Base-by-base conservation (phyloP, 164 flowering plant genomes). In the Hamamelis virginiana region DNA sequence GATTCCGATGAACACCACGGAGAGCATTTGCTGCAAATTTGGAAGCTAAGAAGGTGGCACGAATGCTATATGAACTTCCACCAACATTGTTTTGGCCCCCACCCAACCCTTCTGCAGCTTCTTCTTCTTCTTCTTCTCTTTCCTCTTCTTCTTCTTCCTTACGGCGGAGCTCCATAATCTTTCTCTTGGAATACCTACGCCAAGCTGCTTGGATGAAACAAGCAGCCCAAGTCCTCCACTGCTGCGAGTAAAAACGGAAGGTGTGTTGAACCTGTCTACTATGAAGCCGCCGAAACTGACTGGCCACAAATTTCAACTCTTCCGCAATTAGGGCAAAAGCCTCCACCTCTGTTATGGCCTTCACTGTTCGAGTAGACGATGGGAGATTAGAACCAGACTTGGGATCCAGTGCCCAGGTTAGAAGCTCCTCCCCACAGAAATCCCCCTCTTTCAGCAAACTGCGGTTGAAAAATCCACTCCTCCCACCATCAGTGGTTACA, bases 171-270 rank as follows among this genome's bases (percentile, higher is more conserved):
- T 94, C 97, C 78, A 84, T 63, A 13, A 33, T 74, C 76, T 93
- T 96, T 77, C 95, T 87, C 82, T 90, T 96, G 59, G 84, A 80
- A 77, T 93, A 83, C 5, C 98, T 83, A 0, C 97, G 81, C 99
- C 98, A 96, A 11, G 99, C 99, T 10, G 95, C 96, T 77, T 96
- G 99, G 62, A 96, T 90, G 51, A 96, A 93, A 78, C 97, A 92
- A 10, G 99, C 97, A 33, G 99, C 97, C 99, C 99, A 96, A n/a
- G 98, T 96, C 77, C 97, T 79, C 99, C 99, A 96, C 51, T 96
- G 99, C 76, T 93, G 97, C 4, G 99, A 96, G 82, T 93, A 91
- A 79, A 90, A 93, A 0, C 99, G 84, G 85, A 96, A 96, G 5
- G 98, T 96, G 74, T 96, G 99, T 62, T 90, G 98, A 50, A 96